These are phyloP conservation scores for Ustilago crameri DNA, from an alignment of 1,284 basidiomycete genomes.

Conservation along the genomic window DNA sequence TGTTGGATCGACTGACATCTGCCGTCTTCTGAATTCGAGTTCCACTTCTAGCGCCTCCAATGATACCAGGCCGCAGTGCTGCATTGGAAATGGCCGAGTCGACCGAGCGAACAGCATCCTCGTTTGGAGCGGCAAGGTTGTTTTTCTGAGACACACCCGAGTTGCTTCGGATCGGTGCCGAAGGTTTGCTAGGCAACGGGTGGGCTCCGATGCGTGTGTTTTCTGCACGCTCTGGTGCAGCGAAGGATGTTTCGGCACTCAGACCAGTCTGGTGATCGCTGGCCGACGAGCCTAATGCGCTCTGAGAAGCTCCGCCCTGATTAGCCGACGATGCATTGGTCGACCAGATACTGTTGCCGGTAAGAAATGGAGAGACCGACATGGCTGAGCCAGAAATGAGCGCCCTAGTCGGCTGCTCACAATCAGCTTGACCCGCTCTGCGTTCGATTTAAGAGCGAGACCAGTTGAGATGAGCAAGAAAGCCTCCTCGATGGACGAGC, in stretches of 20 bases:
- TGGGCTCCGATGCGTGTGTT: conserved; percentile 24
- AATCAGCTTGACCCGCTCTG: too few relatives aligned
- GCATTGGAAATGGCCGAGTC: conserved; percentile 26
- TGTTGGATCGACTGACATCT: conserved; percentile 43
- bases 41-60: conserved; percentile 19
- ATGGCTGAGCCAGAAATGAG: conserved; percentile 7
- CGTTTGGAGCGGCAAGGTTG: conserved; percentile 15
- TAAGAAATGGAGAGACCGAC: conserved; percentile 44
- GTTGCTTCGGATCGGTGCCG: conserved; percentile 26
- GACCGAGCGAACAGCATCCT: conserved; percentile 27
- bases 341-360: conserved; percentile 51
- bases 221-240: conserved; percentile 17
- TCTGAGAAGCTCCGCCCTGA: conserved; percentile 6
- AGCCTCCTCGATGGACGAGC: too few relatives aligned
- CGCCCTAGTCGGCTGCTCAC: conserved; percentile 5
- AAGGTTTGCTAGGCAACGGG: conserved; percentile 42
- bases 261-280: conserved; percentile 5
- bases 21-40: conserved; percentile 8
- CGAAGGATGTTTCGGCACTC: conserved; percentile 5
- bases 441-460: background rate
- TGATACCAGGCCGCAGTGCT: conserved; percentile 22
- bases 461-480: too few relatives aligned
- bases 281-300: conserved; percentile 6
- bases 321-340: conserved; percentile 17
- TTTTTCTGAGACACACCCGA: conserved; percentile 17